Conservation (phyloP, 148 eudicot genomes). For the Rhododendron griersonianum region DNA sequence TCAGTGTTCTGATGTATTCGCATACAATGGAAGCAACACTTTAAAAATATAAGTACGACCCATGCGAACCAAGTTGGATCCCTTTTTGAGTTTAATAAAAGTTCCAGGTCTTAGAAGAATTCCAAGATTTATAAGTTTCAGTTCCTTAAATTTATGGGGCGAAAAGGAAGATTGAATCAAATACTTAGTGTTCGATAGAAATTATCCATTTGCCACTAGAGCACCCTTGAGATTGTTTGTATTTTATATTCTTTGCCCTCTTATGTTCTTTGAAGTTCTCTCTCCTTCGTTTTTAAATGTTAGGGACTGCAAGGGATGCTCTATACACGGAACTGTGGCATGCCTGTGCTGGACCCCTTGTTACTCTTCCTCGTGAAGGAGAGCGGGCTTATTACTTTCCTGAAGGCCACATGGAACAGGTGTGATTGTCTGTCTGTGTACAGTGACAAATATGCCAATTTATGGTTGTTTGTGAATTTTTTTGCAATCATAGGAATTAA, state of each 20-base stretch:
- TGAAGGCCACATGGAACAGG: conserved; percentile 99
- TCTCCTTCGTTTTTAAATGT: background rate
- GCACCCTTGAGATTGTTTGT: background rate
- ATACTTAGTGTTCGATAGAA: background rate
- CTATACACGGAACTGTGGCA: conserved; percentile 88
- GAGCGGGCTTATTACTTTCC: conserved; percentile 95
- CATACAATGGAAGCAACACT: background rate
- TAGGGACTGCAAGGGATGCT: conserved; percentile 42
- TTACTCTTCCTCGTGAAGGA: conserved; percentile 74
- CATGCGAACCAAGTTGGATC: background rate
- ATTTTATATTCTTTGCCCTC: background rate
- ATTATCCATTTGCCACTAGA: background rate
- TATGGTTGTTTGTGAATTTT: background rate
- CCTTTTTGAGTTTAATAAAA: background rate
- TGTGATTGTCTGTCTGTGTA: conserved; percentile 20
- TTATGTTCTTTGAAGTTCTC: background rate
- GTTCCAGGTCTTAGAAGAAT: background rate
- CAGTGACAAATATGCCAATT: background rate
- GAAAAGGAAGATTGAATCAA: background rate
- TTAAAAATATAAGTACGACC: background rate
- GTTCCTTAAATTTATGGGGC: background rate
- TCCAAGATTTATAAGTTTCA: background rate
- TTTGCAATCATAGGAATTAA: background rate
- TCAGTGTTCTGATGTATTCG: background rate
- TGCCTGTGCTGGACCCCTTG: conserved; percentile 98